Conservation (phyloP, 192 early-diverging fungal genomes). For the Mortierella alpina region DNA sequence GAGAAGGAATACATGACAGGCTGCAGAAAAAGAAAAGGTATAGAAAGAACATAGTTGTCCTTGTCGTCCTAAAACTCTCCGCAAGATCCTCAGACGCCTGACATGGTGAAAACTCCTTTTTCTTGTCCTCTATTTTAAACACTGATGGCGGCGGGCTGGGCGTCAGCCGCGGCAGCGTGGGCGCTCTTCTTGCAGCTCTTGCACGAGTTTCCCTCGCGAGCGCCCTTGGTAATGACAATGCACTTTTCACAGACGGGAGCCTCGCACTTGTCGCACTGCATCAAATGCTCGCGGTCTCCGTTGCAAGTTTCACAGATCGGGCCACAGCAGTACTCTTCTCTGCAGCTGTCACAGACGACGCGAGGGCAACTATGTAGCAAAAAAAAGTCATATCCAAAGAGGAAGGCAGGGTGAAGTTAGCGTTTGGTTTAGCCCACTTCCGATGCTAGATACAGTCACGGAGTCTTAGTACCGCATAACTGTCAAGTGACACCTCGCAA, state of each 20-base stretch:
- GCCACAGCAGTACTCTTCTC: slow-evolving; percentile 53
- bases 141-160: slow-evolving; percentile 1
- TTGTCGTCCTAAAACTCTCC: too few relatives aligned
- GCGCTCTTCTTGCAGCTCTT: slow-evolving; percentile 32
- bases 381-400: neutral
- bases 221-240: slow-evolving; percentile 51
- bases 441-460: neutral
- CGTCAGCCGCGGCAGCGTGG: neutral
- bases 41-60: too few relatives aligned
- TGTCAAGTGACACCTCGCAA: too few relatives aligned
- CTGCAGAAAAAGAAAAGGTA: too few relatives aligned
- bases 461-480: too few relatives aligned
- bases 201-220: slow-evolving; percentile 47
- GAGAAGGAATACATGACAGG: too few relatives aligned
- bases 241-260: slow-evolving; percentile 47
- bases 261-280: slow-evolving; percentile 45
- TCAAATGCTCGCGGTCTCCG: slow-evolving; percentile 35
- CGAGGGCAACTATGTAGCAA: slow-evolving; percentile 26
- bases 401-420: neutral
- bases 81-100: too few relatives aligned
- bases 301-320: slow-evolving; percentile 50
- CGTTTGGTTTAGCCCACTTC: neutral
- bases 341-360: slow-evolving; percentile 53
- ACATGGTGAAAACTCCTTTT: too few relatives aligned
- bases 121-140: slow-evolving; percentile 8